Percentiles rank a stretch among this genome's conserved stretches.
Conservation (phyloP, 768 basidiomycete species). For the Strobilomyces dryophilus region DNA sequence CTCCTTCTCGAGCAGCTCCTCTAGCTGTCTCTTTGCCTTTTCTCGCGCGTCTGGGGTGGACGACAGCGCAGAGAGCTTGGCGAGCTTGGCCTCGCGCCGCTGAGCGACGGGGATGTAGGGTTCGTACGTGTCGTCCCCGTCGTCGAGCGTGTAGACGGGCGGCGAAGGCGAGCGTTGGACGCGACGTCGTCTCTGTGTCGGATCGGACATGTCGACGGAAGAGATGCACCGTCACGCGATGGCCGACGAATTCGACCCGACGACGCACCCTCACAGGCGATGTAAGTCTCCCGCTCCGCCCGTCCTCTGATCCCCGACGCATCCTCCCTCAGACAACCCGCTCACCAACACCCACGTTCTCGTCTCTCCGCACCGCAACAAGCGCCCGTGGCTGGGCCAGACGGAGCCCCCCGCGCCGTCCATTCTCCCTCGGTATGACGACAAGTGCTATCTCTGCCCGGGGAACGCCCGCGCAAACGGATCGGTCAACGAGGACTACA, state of each 20-base stretch:
- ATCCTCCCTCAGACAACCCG: constrained; percentile 60
- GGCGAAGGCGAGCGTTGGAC: constrained; percentile 54
- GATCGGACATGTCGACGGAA: constrained; percentile 23
- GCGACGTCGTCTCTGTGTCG: constrained; percentile 47
- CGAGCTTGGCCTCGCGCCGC: constrained; percentile 75
- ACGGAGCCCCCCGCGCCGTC: constrained; percentile 58
- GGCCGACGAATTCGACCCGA: constrained; percentile 48
- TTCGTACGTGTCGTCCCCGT: constrained; percentile 62
- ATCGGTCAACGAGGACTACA: constrained; percentile 60
- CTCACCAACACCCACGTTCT: constrained; percentile 73
- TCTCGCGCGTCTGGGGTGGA: constrained; percentile 48
- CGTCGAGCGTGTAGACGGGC: constrained; percentile 57
- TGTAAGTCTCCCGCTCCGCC: constrained; percentile 38
- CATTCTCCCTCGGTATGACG: constrained; percentile 60
- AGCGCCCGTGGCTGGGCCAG: constrained; percentile 90
- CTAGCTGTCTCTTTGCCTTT: constrained; percentile 43
- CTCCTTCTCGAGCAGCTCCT: constrained; percentile 58
- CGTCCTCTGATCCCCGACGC: neutral
- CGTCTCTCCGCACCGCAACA: constrained; percentile 86
- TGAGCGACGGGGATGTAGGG: constrained; percentile 88
- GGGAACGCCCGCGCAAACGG: constrained; percentile 78
- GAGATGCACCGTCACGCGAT: constrained; percentile 5
- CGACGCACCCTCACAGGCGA: constrained; percentile 65
- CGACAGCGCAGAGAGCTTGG: constrained; percentile 64
- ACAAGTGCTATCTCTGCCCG: constrained; percentile 82